Evolutionary conservation across 148 eudicot species (phyloP), one percentile per base, ranked within the genome.

Genomic region (Rhododendron simsii): DNA sequence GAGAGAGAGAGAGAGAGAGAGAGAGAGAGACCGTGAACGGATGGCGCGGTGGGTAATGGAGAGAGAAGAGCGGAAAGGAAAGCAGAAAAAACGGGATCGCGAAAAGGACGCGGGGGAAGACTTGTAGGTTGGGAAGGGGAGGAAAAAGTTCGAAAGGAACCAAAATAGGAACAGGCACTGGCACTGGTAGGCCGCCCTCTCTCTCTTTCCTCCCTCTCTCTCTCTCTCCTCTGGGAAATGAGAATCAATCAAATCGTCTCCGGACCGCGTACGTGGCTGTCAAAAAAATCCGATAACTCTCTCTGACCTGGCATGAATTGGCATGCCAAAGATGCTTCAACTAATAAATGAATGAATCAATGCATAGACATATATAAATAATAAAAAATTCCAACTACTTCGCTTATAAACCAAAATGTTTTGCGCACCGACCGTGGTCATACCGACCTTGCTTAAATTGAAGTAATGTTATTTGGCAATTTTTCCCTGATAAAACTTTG

Each of bases 21-120:
- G 21, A 57, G 61, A 33, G 59, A 63, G 83, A 28, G 77, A 35
- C 47, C 30, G 3, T 0, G n/a, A 14, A 33, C 13, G 81, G 81
- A 84, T 51, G 81, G 76, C 47, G 4, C 51, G 23, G 37, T 53
- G 67, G 35, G 35, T 33, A n/a, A 23, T 13, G 20, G 71, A 57
- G 73, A 84, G 81, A 53, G 86, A 23, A 55, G 37, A 84, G 4
- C 84, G 44, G 39, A 26, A 69, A 48, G 26, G 23, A 69, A 83
- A 83, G 23, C 23, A 44, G 39, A 71, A 20, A 20, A 20, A 18
- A 23, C 13, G 63, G 30, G 61, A 83, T 47, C 14, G 78, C 57
- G 30, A 78, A 47, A 47, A n/a, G 3, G n/a, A 78, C 35, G 35
- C 35, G 81, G 33, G 35, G 30, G 65, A 20, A 59, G 50, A 45